A percentile compares a stretch with the other conserved stretches of the same genome.
Evolutionary conservation across 2,329 filamentous ascomycete genomes (phyloP).

Genomic region (Leptoxyphium fumago): DNA sequence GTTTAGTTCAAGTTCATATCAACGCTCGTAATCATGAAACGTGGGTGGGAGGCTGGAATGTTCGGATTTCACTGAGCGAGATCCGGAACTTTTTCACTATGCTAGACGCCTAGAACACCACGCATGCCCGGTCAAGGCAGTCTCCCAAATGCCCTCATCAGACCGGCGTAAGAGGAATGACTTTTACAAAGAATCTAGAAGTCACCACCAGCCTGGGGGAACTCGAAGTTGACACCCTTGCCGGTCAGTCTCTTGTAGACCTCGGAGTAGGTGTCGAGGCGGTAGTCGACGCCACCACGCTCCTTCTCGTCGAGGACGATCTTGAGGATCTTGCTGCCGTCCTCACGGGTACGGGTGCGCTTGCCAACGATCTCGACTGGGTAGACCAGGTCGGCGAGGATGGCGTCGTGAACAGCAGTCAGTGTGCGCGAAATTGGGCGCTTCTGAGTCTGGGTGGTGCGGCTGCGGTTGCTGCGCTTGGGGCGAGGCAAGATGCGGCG

Average conservation of each 20-base stretch:
- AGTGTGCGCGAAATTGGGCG: conserved; percentile 94
- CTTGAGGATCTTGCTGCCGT: conserved; percentile 97
- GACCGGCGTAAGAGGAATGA: conserved; percentile 1
- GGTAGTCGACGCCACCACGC: conserved; percentile 97
- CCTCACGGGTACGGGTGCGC: conserved; percentile 96
- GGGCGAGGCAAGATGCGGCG: conserved; percentile 97
- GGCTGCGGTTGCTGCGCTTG: conserved; percentile 93
- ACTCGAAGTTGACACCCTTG: conserved; percentile 95
- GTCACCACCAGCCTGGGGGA: conserved; percentile 73
- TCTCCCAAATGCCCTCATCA: not conserved
- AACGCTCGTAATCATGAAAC: too few relatives aligned
- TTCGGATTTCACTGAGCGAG: not conserved
- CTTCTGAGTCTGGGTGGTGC: conserved; percentile 97
- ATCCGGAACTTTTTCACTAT: not conserved
- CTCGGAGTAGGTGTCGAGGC: conserved; percentile 98
- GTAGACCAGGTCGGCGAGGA: conserved; percentile 96
- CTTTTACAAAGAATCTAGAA: conserved; percentile 50
- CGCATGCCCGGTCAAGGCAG: not conserved
- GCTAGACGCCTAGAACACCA: not conserved
- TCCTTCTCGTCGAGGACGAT: conserved; percentile 99
- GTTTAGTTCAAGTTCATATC: too few relatives aligned
- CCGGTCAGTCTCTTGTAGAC: conserved; percentile 97
- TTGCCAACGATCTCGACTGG: conserved; percentile 99
- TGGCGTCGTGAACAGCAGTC: conserved; percentile 96
- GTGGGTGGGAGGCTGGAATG: not conserved